A percentile compares a stretch with the other conserved stretches of the same genome.
These are phyloP conservation scores for Aspergillus pseudonomiae DNA, from an alignment of 2,329 filamentous ascomycete genomes.

Conservation along the genomic window DNA sequence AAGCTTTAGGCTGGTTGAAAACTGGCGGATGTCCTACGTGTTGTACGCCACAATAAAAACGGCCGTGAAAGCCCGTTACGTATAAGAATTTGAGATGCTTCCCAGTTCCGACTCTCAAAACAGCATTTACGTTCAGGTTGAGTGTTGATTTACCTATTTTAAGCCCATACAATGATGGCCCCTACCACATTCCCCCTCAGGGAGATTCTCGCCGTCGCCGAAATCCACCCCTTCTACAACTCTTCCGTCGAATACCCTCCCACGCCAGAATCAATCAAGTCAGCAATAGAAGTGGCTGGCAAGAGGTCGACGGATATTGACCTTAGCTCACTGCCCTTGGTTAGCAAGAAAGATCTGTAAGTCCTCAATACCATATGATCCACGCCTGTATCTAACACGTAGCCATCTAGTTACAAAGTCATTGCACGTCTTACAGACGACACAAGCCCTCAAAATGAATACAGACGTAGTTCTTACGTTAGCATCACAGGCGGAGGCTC, in stretches of 20 bases:
- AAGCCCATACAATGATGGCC: not conserved
- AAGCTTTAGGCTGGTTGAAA: too few species aligned
- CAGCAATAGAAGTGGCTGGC: not conserved
- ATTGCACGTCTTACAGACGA: slow-evolving; percentile 1
- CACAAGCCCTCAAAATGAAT: slow-evolving; percentile 36
- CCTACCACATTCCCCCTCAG: slow-evolving; percentile 16
- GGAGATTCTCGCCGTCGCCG: slow-evolving; percentile 39
- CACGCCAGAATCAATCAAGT: slow-evolving; percentile 9
- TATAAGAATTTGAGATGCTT: not conserved
- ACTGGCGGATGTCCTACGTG: too few species aligned
- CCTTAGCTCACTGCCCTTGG: not conserved
- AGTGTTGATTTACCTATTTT: too few species aligned
- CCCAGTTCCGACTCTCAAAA: too few species aligned
- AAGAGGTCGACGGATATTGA: not conserved
- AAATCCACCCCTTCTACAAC: slow-evolving; percentile 42
- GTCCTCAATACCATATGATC: not conserved
- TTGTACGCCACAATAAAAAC: too few species aligned
- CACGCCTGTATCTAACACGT: not conserved
- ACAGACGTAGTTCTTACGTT: slow-evolving; percentile 43
- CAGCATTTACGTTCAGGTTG: too few species aligned
- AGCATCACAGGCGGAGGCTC: slow-evolving; percentile 48
- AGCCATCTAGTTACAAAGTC: not conserved
- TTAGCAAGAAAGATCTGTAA: slow-evolving; percentile 10
- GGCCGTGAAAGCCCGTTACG: not conserved
- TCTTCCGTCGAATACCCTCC: slow-evolving; percentile 36